Conservation (phyloP, 1,284 basidiomycete species). For the Boletus semigastroideus region DNA sequence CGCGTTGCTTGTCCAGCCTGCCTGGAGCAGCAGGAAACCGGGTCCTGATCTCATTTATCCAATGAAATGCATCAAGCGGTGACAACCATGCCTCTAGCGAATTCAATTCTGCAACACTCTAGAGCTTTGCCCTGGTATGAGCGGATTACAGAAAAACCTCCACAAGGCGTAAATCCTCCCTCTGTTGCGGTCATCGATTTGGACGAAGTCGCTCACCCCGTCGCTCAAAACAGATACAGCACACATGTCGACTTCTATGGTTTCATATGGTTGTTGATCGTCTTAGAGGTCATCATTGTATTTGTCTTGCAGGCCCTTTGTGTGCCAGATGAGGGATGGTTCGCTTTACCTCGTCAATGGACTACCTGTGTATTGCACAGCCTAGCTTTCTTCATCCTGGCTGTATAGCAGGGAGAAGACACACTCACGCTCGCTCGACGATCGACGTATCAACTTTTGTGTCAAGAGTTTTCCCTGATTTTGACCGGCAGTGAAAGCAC, state of each 20-base stretch:
- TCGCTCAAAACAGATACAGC: neutral
- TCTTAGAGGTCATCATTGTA: neutral
- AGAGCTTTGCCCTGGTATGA: neutral
- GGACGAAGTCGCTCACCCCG: neutral
- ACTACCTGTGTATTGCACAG: neutral
- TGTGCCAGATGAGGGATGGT: too few relatives aligned
- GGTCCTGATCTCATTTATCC: slow-evolving; percentile 1
- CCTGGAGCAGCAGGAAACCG: neutral
- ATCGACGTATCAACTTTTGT: neutral
- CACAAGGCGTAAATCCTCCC: neutral
- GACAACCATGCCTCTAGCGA: neutral
- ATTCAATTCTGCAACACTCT: neutral
- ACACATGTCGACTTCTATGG: neutral
- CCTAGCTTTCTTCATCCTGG: neutral
- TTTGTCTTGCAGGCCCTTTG: neutral
- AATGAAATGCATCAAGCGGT: neutral
- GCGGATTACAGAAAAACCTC: neutral
- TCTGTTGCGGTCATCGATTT: neutral
- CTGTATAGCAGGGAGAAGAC: neutral
- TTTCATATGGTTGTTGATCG: neutral
- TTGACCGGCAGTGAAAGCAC: neutral
- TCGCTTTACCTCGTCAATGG: neutral
- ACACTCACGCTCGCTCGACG: neutral
- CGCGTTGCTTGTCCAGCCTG: neutral
- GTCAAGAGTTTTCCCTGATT: neutral